Conservation (phyloP, 2,329 filamentous ascomycete genomes). For the Piedraia hortae region DNA sequence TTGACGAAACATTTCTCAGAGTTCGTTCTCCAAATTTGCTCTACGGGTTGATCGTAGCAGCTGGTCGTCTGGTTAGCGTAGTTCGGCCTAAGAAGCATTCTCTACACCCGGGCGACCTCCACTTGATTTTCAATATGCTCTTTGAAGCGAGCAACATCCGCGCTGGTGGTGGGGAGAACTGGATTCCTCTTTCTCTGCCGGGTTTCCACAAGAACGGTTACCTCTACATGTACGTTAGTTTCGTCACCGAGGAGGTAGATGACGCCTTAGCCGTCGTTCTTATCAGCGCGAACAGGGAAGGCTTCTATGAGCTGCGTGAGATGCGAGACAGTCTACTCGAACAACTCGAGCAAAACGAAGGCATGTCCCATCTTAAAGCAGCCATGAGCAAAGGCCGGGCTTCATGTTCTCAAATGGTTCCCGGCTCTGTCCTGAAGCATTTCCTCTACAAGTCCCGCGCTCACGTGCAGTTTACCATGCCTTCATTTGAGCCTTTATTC, state of each 20-base stretch:
- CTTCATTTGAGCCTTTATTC: slow-evolving; percentile 47
- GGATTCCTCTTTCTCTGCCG: slow-evolving; percentile 85
- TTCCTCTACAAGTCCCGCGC: slow-evolving; percentile 86
- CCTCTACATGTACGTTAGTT: slow-evolving; percentile 97
- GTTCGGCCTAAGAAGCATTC: slow-evolving; percentile 85
- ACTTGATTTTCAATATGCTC: slow-evolving; percentile 97
- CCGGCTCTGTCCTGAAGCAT: slow-evolving; percentile 57
- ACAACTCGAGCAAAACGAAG: slow-evolving; percentile 49
- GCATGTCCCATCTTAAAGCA: slow-evolving; percentile 43
- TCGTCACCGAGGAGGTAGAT: slow-evolving; percentile 26
- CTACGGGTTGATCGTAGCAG: slow-evolving; percentile 81
- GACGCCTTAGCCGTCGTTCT: slow-evolving; percentile 71
- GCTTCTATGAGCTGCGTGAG: slow-evolving; percentile 66
- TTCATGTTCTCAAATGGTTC: slow-evolving; percentile 44
- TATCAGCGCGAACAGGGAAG: slow-evolving; percentile 77
- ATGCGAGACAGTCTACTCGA: slow-evolving; percentile 35
- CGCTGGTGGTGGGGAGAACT: slow-evolving; percentile 81
- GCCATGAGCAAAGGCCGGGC: slow-evolving; percentile 48
- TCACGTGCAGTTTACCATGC: slow-evolving; percentile 92
- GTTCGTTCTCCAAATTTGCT: slow-evolving; percentile 50
- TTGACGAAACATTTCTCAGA: slow-evolving; percentile 70
- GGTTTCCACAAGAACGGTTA: slow-evolving; percentile 95
- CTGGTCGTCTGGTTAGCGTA: slow-evolving; percentile 78
- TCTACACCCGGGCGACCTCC: slow-evolving; percentile 78
- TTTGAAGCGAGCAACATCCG: slow-evolving; percentile 86